Conservation (phyloP, 1,284 basidiomycete species). For the Cronartium quercuum region DNA sequence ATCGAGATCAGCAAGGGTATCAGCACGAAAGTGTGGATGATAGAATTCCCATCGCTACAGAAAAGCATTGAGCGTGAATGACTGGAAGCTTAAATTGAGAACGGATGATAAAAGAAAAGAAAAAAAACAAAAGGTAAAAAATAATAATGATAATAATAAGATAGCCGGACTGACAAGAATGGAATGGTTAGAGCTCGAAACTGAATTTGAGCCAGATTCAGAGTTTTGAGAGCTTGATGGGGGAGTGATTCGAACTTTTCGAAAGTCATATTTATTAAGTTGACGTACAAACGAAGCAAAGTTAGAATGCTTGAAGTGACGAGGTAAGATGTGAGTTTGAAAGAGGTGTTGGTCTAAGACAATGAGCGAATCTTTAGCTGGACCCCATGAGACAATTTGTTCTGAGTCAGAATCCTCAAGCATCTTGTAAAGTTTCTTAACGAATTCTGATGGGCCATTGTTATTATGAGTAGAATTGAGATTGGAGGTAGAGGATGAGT, state of each 20-base stretch:
- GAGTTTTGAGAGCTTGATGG: neutral
- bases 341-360: constrained; percentile 98
- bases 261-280: constrained; percentile 97
- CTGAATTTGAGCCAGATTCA: neutral
- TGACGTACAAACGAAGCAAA: constrained; percentile 70
- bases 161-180: neutral
- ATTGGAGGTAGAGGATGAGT: neutral
- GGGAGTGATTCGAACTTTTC: constrained; percentile 60
- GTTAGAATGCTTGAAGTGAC: constrained; percentile 95
- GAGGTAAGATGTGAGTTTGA: constrained; percentile 84
- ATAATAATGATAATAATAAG: constrained; percentile 3
- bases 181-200: too few species aligned
- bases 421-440: constrained; percentile 96
- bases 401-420: constrained; percentile 71
- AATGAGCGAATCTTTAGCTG: constrained; percentile 79
- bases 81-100: neutral
- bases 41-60: constrained; percentile 85
- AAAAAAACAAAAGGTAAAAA: neutral
- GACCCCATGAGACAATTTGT: constrained; percentile 77
- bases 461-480: neutral
- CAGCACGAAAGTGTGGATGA: constrained; percentile 86
- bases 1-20: constrained; percentile 48
- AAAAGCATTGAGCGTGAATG: neutral
- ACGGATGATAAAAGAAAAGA: neutral
- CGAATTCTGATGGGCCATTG: constrained; percentile 64